These are phyloP conservation scores for Trichoderma pleuroti DNA, from an alignment of 2,329 filamentous ascomycete species.

Conservation along the genomic window DNA sequence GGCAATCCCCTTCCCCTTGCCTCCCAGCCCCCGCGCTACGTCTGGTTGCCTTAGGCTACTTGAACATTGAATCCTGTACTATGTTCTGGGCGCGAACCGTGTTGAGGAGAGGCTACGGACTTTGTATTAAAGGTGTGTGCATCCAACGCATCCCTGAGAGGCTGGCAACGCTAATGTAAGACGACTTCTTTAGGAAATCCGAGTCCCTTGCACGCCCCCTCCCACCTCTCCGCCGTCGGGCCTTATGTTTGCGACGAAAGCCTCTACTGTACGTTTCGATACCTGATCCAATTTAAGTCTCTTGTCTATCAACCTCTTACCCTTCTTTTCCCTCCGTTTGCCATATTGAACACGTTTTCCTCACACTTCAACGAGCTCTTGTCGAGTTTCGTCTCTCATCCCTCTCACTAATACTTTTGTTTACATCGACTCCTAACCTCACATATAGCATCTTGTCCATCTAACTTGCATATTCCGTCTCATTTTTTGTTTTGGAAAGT, in stretches of 20 bases:
- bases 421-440: not conserved
- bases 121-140: not conserved
- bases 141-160: not conserved
- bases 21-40: slow-evolving; percentile 8
- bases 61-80: not conserved
- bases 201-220: not conserved
- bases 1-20: not conserved
- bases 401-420: not conserved
- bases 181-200: slow-evolving; percentile 2
- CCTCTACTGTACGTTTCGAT: not conserved
- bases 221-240: not conserved
- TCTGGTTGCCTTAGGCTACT: slow-evolving; percentile 1
- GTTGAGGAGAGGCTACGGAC: not conserved
- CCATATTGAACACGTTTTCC: not conserved
- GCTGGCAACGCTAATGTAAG: not conserved
- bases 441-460: not conserved
- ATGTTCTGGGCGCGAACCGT: not conserved
- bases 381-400: not conserved
- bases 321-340: not conserved
- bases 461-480: not conserved
- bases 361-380: not conserved
- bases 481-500: not conserved
- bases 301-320: not conserved
- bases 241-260: not conserved
- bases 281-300: not conserved